Evolutionary conservation across 2,329 filamentous ascomycete genomes (phyloP).

Genomic region (Tolypocladium pustulatum): DNA sequence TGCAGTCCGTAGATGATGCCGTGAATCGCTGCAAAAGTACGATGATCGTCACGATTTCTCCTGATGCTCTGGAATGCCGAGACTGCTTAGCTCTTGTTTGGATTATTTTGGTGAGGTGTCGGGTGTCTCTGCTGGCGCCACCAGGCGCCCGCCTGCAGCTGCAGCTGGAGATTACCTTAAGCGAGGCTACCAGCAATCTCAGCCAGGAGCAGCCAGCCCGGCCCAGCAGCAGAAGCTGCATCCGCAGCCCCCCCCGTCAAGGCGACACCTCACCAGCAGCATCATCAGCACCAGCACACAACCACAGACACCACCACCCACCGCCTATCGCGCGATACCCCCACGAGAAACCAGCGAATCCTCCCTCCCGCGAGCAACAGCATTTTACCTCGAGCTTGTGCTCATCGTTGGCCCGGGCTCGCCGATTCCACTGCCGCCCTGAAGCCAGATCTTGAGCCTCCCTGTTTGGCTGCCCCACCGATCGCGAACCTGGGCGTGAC

Average conservation of each 20-base stretch:
- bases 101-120: neutral
- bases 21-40: neutral
- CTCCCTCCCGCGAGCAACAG: neutral
- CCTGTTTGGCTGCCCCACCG: conserved; percentile 8
- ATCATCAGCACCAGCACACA: neutral
- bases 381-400: neutral
- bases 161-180: conserved; percentile 1
- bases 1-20: neutral
- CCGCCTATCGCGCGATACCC: neutral
- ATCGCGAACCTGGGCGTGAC: conserved; percentile 11
- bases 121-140: neutral
- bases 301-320: neutral
- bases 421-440: neutral
- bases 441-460: neutral
- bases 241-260: neutral
- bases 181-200: conserved; percentile 1
- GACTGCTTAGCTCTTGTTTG: neutral
- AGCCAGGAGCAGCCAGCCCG: neutral
- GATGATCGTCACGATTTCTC: neutral
- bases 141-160: neutral
- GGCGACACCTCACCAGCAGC: neutral
- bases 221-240: neutral
- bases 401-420: neutral
- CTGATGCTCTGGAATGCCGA: neutral
- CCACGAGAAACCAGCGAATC: neutral